phyloP scores from a whole-genome alignment of 2,329 filamentous ascomycete genomes.

The Arthrobotrys entomopaga region DNA sequence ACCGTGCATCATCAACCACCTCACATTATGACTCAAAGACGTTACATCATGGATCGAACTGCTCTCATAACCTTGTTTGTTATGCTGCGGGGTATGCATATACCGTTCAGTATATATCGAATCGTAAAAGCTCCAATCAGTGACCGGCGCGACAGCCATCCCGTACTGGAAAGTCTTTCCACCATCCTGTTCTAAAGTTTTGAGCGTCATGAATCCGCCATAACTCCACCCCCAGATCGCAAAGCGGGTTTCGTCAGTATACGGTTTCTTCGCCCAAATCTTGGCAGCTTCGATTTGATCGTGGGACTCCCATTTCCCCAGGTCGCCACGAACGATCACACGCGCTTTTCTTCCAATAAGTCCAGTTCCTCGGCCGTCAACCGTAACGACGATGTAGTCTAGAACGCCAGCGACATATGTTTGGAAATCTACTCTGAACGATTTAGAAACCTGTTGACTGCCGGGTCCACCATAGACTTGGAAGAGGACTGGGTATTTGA shows the following conservation, averaged over 20 bases:
- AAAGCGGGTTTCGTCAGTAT: constrained; percentile 82
- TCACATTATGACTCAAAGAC: constrained; percentile 78
- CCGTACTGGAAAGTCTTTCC: constrained; percentile 93
- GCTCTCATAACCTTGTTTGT: constrained; percentile 78
- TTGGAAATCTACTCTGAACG: constrained; percentile 87
- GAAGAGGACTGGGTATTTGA: constrained; percentile 93
- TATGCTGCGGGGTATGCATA: constrained; percentile 92
- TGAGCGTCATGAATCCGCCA: constrained; percentile 92
- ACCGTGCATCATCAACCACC: constrained; percentile 95
- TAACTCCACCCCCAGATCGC: constrained; percentile 99
- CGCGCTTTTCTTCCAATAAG: constrained; percentile 86
- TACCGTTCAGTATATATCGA: constrained; percentile 95
- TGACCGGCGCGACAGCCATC: constrained; percentile 98
- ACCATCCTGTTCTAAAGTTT: constrained; percentile 90
- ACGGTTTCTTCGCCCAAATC: constrained; percentile 80
- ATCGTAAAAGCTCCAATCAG: constrained; percentile 95
- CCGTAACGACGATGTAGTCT: constrained; percentile 92
- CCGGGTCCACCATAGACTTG: constrained; percentile 92
- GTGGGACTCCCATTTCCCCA: constrained; percentile 83
- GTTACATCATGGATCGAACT: constrained; percentile 78
- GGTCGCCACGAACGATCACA: constrained; percentile 81
- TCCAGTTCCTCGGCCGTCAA: constrained; percentile 92
- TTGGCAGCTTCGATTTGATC: constrained; percentile 93
- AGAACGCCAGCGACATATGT: constrained; percentile 84
- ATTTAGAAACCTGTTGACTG: constrained; percentile 86